Percentiles rank a stretch among this genome's conserved stretches.
Conservation (phyloP, 1,139 yeast genomes). For the Suhomyces chickasaworum region DNA sequence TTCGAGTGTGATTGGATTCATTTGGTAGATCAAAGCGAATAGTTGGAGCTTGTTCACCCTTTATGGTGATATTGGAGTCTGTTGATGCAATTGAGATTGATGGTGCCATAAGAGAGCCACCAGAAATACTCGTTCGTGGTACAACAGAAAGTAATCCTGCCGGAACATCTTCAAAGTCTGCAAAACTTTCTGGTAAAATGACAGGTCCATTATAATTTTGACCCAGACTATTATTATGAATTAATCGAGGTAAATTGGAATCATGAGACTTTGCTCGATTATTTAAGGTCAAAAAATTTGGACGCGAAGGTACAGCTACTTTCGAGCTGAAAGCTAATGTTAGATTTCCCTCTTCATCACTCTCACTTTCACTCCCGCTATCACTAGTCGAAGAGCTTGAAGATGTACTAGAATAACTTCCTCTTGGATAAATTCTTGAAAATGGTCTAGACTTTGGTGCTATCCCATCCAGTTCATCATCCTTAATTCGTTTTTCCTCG, state of each 20-base stretch:
- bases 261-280: conserved; percentile 49
- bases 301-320: conserved; percentile 38
- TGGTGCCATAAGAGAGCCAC: conserved; percentile 10
- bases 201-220: conserved; percentile 28
- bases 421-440: conserved; percentile 1
- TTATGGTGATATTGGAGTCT: conserved; percentile 27
- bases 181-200: conserved; percentile 31
- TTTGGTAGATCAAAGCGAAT: conserved; percentile 1
- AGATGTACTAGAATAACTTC: not conserved
- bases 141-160: conserved; percentile 33
- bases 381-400: conserved; percentile 15
- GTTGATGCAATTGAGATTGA: conserved; percentile 19
- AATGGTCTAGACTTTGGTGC: conserved; percentile 19
- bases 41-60: conserved; percentile 2
- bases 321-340: conserved; percentile 55
- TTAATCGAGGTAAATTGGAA: conserved; percentile 38
- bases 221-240: conserved; percentile 14
- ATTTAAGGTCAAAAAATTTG: conserved; percentile 37
- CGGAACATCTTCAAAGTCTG: conserved; percentile 50
- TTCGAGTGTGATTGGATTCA: not conserved
- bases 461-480: conserved; percentile 17
- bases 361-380: conserved; percentile 24
- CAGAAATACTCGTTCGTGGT: conserved; percentile 25
- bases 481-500: conserved; percentile 4
- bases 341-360: conserved; percentile 50